Percentiles rank a stretch among this genome's conserved stretches.
phyloP scores from a whole-genome alignment of 1,139 yeast genomes.

The Cylindricascospora bacillispora region DNA sequence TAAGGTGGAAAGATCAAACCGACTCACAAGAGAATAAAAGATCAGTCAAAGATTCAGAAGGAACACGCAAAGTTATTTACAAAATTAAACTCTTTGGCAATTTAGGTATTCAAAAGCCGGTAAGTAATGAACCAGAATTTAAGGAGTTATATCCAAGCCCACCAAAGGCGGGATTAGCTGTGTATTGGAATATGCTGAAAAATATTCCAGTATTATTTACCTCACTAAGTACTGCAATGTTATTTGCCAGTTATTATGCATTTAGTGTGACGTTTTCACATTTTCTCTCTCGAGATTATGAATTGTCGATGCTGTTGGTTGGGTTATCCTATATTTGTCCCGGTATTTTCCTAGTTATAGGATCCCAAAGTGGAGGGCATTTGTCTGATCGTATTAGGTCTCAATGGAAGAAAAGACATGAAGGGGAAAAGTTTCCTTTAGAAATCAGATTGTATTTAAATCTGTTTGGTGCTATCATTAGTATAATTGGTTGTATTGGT shows the following conservation, averaged over 20 bases:
- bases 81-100: conserved; percentile 11
- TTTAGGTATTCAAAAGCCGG: conserved; percentile 22
- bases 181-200: conserved; percentile 29
- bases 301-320: conserved; percentile 28
- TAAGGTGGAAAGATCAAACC: conserved; percentile 13
- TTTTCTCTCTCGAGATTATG: conserved; percentile 30
- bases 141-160: conserved; percentile 32
- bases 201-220: conserved; percentile 37
- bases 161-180: conserved; percentile 34
- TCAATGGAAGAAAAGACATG: conserved; percentile 20
- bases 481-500: conserved; percentile 37
- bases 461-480: conserved; percentile 33
- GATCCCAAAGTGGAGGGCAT: conserved; percentile 41
- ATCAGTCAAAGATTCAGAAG: background rate
- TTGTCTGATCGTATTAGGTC: conserved; percentile 33
- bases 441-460: conserved; percentile 39
- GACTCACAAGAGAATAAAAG: no score
- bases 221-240: conserved; percentile 37
- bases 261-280: conserved; percentile 40
- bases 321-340: conserved; percentile 44
- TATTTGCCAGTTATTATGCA: conserved; percentile 46
- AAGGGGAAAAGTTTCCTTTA: conserved; percentile 25
- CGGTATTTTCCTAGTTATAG: conserved; percentile 37
- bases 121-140: conserved; percentile 13
- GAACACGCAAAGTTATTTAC: conserved; percentile 3